Evolutionary conservation across 108 stramenopile species (phyloP), one percentile per base, ranked within the genome.

Genomic region (Cyclotella kingstonii): DNA sequence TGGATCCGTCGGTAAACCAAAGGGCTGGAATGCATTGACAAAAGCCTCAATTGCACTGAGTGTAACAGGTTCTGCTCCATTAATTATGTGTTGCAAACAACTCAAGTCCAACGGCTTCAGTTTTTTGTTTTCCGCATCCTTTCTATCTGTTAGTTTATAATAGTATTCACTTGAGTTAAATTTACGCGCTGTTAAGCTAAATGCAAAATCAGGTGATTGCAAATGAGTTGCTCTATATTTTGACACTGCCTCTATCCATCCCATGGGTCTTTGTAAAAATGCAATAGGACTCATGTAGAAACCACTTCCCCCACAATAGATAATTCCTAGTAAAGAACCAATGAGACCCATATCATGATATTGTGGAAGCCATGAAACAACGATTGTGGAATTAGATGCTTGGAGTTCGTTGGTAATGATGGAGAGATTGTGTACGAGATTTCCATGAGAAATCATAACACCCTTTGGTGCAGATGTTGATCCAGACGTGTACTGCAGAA

Each of bases 281-380:
- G 87, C 76, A 12, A 99, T 59, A 0, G 98, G 99, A 12, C 93
- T 94, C 82, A 97, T 81, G 82, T 98, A 99, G 63, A 84, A 95
- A 0, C 98, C 98, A 45, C 71, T 75, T 39, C 98, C 98, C 7
- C 99, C 98, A 61, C 97, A 98, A 53, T 94, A 98, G 12, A 97
- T 64, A 5, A 81, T 52, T 21, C 97, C 98, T 3, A 99, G 74
- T 38, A 96, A 83, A 6, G 89, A 85, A 31, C 98, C 99, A 51
- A 99, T 98, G 34, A 99, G 79, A 15, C 98, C 99, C 99, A 99
- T 99, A 68, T 99, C 99, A 64, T 99, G 99, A 72, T 99, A 99
- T 78, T 99, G 98, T 0, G 95, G 99, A n/a, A 99, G 80, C 98
- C 99, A 99, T 5, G 90, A 94, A 5, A 95, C 98, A 25, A 94